A percentile compares a stretch with the other conserved stretches of the same genome.
These are phyloP conservation scores for Pyrus pyrifolia DNA, from an alignment of 306 rosid species.

Conservation along the genomic window DNA sequence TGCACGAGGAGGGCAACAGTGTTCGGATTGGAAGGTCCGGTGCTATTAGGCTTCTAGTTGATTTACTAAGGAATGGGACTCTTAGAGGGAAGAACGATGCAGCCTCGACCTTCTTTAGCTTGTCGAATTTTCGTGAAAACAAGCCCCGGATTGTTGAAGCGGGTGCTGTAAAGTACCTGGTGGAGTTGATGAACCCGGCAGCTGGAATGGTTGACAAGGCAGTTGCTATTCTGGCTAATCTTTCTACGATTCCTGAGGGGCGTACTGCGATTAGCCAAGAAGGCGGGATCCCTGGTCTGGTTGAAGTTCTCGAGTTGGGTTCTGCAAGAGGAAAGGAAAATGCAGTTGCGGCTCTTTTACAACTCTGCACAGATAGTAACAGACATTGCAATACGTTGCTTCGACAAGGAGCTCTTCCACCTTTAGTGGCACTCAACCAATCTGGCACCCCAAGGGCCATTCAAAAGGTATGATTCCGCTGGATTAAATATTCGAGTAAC, in stretches of 20 bases:
- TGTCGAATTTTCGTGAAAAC: constrained; percentile 75
- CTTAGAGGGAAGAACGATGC: constrained; percentile 91
- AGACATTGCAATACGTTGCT: constrained; percentile 52
- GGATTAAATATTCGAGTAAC: too few relatives aligned
- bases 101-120: constrained; percentile 74
- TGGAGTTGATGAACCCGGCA: constrained; percentile 90
- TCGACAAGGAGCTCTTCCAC: constrained; percentile 85
- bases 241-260: constrained; percentile 77
- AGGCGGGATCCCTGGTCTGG: constrained; percentile 71
- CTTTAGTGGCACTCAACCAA: constrained; percentile 65
- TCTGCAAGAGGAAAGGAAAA: constrained; percentile 85
- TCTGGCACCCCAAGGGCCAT: constrained; percentile 87
- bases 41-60: constrained; percentile 73
- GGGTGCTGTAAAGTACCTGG: constrained; percentile 81
- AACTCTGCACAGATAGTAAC: constrained; percentile 48
- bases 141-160: constrained; percentile 71
- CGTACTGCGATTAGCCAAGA: constrained; percentile 54
- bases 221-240: constrained; percentile 79
- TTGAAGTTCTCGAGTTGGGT: constrained; percentile 89
- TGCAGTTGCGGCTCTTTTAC: constrained; percentile 84
- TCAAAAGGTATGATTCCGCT: constrained; percentile 45
- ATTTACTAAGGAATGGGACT: constrained; percentile 71
- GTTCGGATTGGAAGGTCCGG: constrained; percentile 75
- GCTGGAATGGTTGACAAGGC: constrained; percentile 89
- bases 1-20: constrained; percentile 66